Conservation (phyloP, 305 asterid genomes). For the Solanum hybrid region DNA sequence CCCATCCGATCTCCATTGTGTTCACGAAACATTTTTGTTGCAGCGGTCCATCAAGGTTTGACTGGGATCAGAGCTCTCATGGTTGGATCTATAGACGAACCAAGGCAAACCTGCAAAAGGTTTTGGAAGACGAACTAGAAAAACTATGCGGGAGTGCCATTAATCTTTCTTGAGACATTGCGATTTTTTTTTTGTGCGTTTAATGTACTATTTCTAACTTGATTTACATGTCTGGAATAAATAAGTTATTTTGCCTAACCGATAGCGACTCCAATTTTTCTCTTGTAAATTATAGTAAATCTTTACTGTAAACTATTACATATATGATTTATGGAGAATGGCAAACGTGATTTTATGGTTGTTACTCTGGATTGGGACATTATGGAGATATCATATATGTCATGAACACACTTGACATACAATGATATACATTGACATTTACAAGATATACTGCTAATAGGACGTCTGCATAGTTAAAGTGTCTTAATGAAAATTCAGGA, state of each 20-base stretch:
- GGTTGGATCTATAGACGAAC: constrained; percentile 85
- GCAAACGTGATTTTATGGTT: not conserved
- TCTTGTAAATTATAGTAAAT: not conserved
- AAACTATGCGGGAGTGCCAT: constrained; percentile 59
- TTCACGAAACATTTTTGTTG: constrained; percentile 14
- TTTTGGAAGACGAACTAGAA: constrained; percentile 63
- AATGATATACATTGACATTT: not conserved
- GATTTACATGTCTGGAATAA: not conserved
- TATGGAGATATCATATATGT: not conserved
- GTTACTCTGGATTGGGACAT: not conserved
- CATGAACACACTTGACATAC: not conserved
- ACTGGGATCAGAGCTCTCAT: constrained; percentile 64
- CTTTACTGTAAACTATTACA: not conserved
- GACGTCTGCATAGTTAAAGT: too few relatives aligned
- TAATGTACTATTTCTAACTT: not conserved
- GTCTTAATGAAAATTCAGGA: not conserved
- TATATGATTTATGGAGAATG: not conserved
- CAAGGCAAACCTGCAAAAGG: constrained; percentile 31
- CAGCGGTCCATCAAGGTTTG: constrained; percentile 95
- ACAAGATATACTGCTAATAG: not conserved
- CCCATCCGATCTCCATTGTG: not conserved
- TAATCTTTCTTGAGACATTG: constrained; percentile 28
- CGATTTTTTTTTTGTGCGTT: not conserved
- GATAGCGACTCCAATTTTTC: not conserved
- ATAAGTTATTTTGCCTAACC: not conserved